Conservation (phyloP, 176 grass and related monocot species). For the Oryza meyeriana region DNA sequence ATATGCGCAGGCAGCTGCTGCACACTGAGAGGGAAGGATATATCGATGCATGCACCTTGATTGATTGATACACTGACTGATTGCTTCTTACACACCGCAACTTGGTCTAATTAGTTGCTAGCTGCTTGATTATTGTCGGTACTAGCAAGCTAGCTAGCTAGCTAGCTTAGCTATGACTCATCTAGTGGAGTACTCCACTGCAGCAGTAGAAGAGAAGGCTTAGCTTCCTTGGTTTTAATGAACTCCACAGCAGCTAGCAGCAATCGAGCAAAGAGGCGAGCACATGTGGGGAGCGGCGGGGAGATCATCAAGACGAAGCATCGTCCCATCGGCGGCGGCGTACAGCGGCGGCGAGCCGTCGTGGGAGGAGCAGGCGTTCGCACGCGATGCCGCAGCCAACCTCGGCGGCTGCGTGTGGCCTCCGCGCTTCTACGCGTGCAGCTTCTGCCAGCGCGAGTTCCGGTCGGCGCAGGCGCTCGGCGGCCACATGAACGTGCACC, state of each 20-base stretch:
- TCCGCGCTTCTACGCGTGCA: constrained; percentile 85
- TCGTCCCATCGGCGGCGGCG: constrained; percentile 4
- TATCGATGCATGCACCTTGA: neutral
- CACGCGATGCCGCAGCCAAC: constrained; percentile 58
- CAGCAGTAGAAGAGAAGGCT: neutral
- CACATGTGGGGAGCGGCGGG: constrained; percentile 3
- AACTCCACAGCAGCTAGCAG: neutral
- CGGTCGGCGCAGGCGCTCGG: constrained; percentile 92
- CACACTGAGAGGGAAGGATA: neutral
- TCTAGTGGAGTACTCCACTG: too few relatives aligned
- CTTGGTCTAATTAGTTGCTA: neutral
- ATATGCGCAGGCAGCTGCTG: neutral
- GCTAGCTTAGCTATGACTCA: neutral
- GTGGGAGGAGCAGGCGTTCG: constrained; percentile 92
- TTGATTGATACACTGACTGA: neutral
- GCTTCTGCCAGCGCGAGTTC: constrained; percentile 86
- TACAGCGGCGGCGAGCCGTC: constrained; percentile 25
- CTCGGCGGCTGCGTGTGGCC: constrained; percentile 73
- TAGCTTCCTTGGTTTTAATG: neutral
- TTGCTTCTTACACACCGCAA: neutral
- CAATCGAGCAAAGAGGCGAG: constrained; percentile 39
- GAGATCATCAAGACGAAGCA: neutral
- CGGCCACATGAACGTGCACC: constrained; percentile 98
- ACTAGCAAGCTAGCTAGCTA: neutral
- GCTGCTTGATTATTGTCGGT: neutral